phyloP scores from a whole-genome alignment of 1,139 yeast genomes.

The Debaryomyces robertsiae region DNA sequence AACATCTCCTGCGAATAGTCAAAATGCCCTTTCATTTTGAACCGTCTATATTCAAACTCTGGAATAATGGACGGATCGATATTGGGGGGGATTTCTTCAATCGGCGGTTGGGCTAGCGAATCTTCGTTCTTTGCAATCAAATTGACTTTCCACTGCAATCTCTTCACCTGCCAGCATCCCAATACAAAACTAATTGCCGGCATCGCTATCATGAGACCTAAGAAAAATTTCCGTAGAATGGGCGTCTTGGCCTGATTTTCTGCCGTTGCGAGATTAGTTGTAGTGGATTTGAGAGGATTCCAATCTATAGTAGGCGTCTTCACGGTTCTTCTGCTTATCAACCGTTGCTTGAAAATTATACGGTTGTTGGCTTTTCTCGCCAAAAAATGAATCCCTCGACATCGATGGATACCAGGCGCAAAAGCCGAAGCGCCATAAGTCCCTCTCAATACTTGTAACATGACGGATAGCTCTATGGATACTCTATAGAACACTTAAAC shows the following conservation, averaged over 20 bases:
- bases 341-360: not conserved
- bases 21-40: conserved; percentile 71
- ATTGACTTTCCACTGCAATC: conserved; percentile 87
- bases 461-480: not conserved
- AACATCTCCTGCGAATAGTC: conserved; percentile 86
- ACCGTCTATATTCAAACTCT: conserved; percentile 81
- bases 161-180: conserved; percentile 91
- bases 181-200: conserved; percentile 83
- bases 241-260: conserved; percentile 43
- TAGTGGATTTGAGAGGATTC: conserved; percentile 69
- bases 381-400: not conserved
- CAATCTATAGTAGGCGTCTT: conserved; percentile 82
- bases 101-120: conserved; percentile 70
- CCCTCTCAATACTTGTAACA: not conserved
- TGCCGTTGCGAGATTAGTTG: conserved; percentile 44
- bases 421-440: not conserved
- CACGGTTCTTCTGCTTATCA: conserved; percentile 25
- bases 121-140: conserved; percentile 83
- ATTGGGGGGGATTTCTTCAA: conserved; percentile 63
- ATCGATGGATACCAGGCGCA: not conserved
- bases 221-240: conserved; percentile 49
- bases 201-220: conserved; percentile 73
- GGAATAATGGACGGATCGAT: conserved; percentile 56
- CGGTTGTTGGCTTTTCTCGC: not conserved
- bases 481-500: too few relatives aligned